These are phyloP conservation scores for Kodamaea lidongshanica DNA, from an alignment of 805 yeast species.

Conservation along the genomic window DNA sequence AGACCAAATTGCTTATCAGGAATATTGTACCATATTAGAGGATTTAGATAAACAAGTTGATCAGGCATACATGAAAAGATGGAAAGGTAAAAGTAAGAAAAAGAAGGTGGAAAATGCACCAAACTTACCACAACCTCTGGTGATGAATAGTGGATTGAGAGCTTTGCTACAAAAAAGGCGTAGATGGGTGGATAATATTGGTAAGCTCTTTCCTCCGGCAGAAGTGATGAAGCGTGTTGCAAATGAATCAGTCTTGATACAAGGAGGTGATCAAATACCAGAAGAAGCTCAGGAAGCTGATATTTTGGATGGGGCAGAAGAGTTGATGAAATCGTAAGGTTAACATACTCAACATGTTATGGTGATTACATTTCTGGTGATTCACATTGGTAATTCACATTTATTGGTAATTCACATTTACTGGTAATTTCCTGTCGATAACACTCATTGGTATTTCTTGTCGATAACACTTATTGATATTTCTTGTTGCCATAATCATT, in stretches of 20 bases:
- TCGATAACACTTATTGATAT: too few relatives aligned
- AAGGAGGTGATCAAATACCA: conserved; percentile 5
- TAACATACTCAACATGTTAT: too few relatives aligned
- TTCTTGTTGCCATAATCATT: too few relatives aligned
- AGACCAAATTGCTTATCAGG: conserved; percentile 92
- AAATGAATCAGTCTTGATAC: conserved; percentile 47
- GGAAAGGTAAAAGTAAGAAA: conserved; percentile 64
- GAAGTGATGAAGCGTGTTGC: conserved; percentile 77
- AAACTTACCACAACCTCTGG: conserved; percentile 51
- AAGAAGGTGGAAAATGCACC: conserved; percentile 41
- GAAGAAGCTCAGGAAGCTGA: conserved; percentile 5
- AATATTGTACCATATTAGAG: conserved; percentile 80
- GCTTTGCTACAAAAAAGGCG: conserved; percentile 77
- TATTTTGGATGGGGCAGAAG: conserved; percentile 3
- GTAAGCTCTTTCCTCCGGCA: conserved; percentile 67
- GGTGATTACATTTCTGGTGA: too few relatives aligned
- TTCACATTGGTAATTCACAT: too few relatives aligned
- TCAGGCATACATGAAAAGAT: conserved; percentile 80
- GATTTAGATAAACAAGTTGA: conserved; percentile 96
- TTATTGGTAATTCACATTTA: too few relatives aligned
- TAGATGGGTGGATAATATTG: conserved; percentile 87
- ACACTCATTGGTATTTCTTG: too few relatives aligned
- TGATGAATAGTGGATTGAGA: conserved; percentile 70
- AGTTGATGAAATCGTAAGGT: conserved; percentile 3
- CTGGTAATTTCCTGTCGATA: too few relatives aligned